Evolutionary conservation across 192 early-diverging fungal genomes (phyloP).

Genomic region (Obelidium mucronatum): DNA sequence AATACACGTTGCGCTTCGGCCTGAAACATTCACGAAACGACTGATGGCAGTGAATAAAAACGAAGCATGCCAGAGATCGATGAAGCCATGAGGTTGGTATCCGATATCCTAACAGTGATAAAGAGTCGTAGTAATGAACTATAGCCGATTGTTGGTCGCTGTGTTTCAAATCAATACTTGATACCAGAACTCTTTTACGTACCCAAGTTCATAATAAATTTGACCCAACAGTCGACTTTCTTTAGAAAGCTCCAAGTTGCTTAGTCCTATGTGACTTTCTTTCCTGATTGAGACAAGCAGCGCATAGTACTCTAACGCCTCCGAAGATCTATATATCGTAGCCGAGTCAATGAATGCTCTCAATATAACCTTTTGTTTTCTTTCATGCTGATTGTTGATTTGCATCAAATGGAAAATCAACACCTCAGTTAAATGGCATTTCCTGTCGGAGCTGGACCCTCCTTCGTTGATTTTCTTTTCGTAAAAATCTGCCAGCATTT

Average conservation of each 20-base stretch:
- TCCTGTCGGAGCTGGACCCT: background rate
- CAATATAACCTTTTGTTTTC: conserved; percentile 17
- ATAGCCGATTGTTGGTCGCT: conserved; percentile 10
- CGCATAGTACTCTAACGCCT: conserved; percentile 35
- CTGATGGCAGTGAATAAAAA: background rate
- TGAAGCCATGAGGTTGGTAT: too few relatives aligned
- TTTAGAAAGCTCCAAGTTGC: background rate
- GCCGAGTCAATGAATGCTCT: conserved; percentile 30
- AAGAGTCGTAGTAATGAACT: conserved; percentile 1
- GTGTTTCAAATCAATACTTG: background rate
- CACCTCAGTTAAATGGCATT: conserved; percentile 3
- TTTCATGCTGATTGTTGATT: conserved; percentile 4
- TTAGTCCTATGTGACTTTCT: background rate
- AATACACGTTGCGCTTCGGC: background rate
- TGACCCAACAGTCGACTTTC: conserved; percentile 26
- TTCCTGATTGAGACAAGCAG: conserved; percentile 8
- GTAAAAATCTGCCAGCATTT: conserved; percentile 24
- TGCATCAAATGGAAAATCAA: conserved; percentile 31
- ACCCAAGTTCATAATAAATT: conserved; percentile 21
- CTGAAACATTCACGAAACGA: too few relatives aligned
- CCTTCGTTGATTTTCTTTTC: conserved; percentile 11
- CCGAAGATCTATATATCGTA: background rate
- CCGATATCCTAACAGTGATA: too few relatives aligned
- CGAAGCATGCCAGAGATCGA: too few relatives aligned
- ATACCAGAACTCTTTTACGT: background rate